Evolutionary conservation across 1,284 basidiomycete species (phyloP), one percentile per base, ranked within the genome.

Genomic region (Ustilago bromivora): DNA sequence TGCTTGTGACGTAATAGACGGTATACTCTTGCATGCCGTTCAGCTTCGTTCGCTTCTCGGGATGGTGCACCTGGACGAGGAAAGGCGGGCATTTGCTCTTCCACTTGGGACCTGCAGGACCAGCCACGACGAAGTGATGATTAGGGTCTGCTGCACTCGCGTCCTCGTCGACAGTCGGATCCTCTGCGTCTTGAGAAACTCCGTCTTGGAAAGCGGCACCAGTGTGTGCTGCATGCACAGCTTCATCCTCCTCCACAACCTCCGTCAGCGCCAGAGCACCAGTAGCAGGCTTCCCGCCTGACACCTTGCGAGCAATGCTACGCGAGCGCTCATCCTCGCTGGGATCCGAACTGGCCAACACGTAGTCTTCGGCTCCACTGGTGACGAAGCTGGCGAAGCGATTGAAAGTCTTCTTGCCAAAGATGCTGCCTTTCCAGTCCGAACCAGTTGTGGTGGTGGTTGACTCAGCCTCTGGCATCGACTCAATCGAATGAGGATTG

Each of bases 381-480:
- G 92, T 93, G 23, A 94, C 93, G 83, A 94, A 94, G 72, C 89
- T 91, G 0, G 92, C 93, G 87, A 94, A 94, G 19, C 93, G 89
- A 83, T 94, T 94, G 64, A 94, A 86, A 57, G 90, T 90, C 86
- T 91, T 92, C 6, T 92, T 92, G 31, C 92, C 91, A 1, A 94
- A 89, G 0, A 94, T 53, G 53, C 72, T 70, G 36, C 65, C 72
- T 34, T 63, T 70, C 76, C 76, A 74, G 28, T 71, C 65, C 5
- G 69, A 61, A 13, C 49, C 49, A 32, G 55, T 55, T 3, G 38
- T n/a, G 7, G 57, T n/a, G 19, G 47, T 15, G 12, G 52, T 49
- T 13, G 54, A 38, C 40, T 56, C 46, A 13, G 64, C 36, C 12
- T 28, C 49, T 31, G 35, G 35, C 11, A 9, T 52, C 10, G 56